Evolutionary conservation across 2,329 filamentous ascomycete genomes (phyloP).

Genomic region (Mycocentrospora acerina): DNA sequence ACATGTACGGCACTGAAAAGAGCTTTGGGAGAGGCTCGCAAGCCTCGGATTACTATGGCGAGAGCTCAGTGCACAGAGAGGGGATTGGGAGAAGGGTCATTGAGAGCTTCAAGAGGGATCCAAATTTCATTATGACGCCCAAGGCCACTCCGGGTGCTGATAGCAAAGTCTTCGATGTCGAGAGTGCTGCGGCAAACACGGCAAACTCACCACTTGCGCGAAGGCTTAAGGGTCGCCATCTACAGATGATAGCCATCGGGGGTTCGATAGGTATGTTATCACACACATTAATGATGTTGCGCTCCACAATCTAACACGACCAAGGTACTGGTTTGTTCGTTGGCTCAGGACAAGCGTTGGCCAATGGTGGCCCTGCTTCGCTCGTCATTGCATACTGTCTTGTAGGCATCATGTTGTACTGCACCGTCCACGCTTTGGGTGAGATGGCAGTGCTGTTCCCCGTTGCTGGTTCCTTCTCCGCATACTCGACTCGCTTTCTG

Average conservation of each 20-base stretch:
- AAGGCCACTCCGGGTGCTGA: slow-evolving; percentile 52
- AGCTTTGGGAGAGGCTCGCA: slow-evolving; percentile 40
- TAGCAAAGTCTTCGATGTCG: slow-evolving; percentile 63
- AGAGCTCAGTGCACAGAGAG: slow-evolving; percentile 36
- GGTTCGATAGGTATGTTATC: slow-evolving; percentile 66
- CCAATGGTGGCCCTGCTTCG: slow-evolving; percentile 41
- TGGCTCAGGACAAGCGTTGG: slow-evolving; percentile 58
- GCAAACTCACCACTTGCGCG: slow-evolving; percentile 74
- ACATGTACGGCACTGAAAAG: slow-evolving; percentile 42
- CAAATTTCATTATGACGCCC: slow-evolving; percentile 48
- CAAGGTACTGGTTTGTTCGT: slow-evolving; percentile 72
- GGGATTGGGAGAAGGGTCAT: slow-evolving; percentile 45
- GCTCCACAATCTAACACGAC: slow-evolving; percentile 15
- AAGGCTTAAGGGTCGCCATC: slow-evolving; percentile 57
- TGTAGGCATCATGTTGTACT: slow-evolving; percentile 86
- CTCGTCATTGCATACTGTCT: slow-evolving; percentile 51
- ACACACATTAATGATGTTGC: slow-evolving; percentile 4
- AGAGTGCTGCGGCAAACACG: slow-evolving; percentile 62
- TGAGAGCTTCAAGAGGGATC: slow-evolving; percentile 44
- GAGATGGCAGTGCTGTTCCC: slow-evolving; percentile 90
- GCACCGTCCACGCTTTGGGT: slow-evolving; percentile 86
- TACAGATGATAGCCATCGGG: slow-evolving; percentile 66
- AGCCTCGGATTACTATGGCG: slow-evolving; percentile 41
- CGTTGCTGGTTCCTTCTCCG: slow-evolving; percentile 86
- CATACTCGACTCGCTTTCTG: slow-evolving; percentile 88